Evolutionary conservation across 768 basidiomycete genomes (phyloP).

Genomic region (Hygrophorus pudorinus): DNA sequence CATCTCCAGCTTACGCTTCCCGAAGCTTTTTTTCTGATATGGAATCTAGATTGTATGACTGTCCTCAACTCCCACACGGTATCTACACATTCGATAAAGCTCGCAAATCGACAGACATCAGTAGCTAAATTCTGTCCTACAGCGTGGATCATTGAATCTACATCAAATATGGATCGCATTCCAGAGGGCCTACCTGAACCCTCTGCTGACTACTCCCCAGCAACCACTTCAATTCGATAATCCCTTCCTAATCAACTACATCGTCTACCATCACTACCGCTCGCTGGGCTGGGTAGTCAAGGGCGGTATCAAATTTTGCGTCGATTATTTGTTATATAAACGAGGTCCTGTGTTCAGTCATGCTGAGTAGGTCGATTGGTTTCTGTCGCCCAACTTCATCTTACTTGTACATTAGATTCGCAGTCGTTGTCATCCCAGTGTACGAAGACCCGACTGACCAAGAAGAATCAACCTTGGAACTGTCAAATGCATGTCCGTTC

Average conservation of each 20-base stretch:
- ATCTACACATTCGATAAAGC: constrained; percentile 14
- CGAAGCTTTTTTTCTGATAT: constrained; percentile 83
- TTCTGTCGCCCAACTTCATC: background rate
- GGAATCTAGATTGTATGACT: constrained; percentile 76
- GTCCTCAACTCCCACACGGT: constrained; percentile 61
- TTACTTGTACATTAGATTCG: constrained; percentile 50
- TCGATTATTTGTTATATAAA: constrained; percentile 90
- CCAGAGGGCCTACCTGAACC: constrained; percentile 43
- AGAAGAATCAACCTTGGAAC: constrained; percentile 47
- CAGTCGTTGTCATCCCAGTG: constrained; percentile 80
- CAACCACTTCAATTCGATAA: constrained; percentile 62
- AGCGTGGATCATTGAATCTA: constrained; percentile 48
- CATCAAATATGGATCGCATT: constrained; percentile 56
- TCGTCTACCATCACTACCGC: constrained; percentile 89
- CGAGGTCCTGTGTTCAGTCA: constrained; percentile 92
- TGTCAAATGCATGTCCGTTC: constrained; percentile 63
- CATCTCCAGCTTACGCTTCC: constrained; percentile 85
- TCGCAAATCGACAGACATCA: background rate
- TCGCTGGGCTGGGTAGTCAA: constrained; percentile 97
- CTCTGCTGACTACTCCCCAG: constrained; percentile 19
- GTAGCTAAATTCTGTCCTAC: background rate
- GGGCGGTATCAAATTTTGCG: constrained; percentile 94
- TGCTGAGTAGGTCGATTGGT: constrained; percentile 63
- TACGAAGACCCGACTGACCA: constrained; percentile 79
- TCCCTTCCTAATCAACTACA: constrained; percentile 85